Percentiles rank a stretch among this genome's conserved stretches.
Conservation (phyloP, 2,329 filamentous ascomycete genomes). For the Neofusicoccum sp. region DNA sequence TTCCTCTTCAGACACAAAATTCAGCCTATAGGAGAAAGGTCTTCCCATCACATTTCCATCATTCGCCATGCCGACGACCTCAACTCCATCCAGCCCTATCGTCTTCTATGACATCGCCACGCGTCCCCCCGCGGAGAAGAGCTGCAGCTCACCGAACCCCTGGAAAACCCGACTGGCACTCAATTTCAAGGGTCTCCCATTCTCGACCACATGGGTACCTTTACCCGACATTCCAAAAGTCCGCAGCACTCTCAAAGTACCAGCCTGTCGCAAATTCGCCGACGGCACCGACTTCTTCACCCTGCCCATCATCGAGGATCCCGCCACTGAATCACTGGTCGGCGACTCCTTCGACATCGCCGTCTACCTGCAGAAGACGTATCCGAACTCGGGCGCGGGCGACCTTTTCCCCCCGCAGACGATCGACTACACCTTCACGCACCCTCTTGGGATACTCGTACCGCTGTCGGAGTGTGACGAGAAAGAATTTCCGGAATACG, state of each 20-base stretch:
- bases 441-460: constrained; percentile 25
- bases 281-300: constrained; percentile 61
- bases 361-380: constrained; percentile 55
- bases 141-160: constrained; percentile 50
- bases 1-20: not conserved
- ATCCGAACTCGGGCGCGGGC: constrained; percentile 43
- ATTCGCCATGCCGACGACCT: constrained; percentile 19
- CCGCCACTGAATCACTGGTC: constrained; percentile 40
- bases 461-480: constrained; percentile 29
- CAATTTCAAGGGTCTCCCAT: constrained; percentile 50
- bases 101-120: constrained; percentile 52
- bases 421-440: constrained; percentile 45
- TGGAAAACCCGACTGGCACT: constrained; percentile 53
- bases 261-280: constrained; percentile 53
- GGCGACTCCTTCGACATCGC: constrained; percentile 69
- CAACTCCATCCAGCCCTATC: constrained; percentile 31
- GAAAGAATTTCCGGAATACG: constrained; percentile 24
- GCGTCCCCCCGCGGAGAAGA: constrained; percentile 28
- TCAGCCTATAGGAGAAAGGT: not conserved
- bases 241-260: constrained; percentile 48
- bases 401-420: constrained; percentile 44
- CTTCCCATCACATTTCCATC: not conserved
- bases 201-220: constrained; percentile 53
- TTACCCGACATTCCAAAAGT: constrained; percentile 53
- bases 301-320: constrained; percentile 57